Conservation (phyloP, 208 protist genomes). For the Leishmania amazonensis region DNA sequence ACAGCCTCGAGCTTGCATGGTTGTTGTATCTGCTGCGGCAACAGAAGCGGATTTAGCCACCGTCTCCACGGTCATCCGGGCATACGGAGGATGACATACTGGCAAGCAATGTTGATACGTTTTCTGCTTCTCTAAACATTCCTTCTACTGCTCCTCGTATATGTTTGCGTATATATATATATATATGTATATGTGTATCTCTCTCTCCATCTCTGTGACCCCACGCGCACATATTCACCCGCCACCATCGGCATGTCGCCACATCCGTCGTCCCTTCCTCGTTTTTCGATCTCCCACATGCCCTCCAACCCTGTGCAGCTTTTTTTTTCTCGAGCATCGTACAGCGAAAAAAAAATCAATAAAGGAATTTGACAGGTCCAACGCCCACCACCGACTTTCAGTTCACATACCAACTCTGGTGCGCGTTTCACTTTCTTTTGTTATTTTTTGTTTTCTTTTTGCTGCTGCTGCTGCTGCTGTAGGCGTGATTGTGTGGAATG, state of each 20-base stretch:
- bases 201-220: background rate
- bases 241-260: too few species aligned
- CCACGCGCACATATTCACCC: too few species aligned
- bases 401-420: background rate
- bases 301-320: background rate
- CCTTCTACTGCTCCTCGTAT: background rate
- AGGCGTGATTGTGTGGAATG: background rate
- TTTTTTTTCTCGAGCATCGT: background rate
- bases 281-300: background rate
- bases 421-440: background rate
- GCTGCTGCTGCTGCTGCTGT: background rate
- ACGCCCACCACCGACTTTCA: background rate
- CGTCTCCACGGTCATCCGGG: background rate
- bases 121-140: background rate
- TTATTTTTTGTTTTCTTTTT: background rate
- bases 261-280: too few species aligned
- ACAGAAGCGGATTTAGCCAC: background rate
- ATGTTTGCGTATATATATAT: background rate
- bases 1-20: background rate
- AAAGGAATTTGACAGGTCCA: background rate
- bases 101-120: background rate
- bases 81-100: background rate
- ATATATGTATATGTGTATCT: background rate
- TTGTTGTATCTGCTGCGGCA: background rate
- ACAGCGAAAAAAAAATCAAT: background rate